phyloP scores from a whole-genome alignment of 148 eudicot genomes.

The Spergularia bocconei region DNA sequence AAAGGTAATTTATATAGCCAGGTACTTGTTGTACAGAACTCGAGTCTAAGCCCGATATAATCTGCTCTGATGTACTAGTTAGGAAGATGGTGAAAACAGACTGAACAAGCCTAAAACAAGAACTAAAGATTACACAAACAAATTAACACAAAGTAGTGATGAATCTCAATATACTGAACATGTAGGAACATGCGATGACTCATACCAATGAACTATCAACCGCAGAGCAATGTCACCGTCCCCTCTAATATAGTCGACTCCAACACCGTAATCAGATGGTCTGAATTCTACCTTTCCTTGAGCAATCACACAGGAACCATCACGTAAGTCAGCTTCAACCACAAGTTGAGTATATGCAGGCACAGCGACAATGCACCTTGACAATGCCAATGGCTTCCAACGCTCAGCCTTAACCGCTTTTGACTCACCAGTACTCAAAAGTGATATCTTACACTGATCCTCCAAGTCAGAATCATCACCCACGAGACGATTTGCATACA shows the following conservation, averaged over 20 bases:
- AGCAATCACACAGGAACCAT: neutral
- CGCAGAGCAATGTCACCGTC: neutral
- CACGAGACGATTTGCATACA: neutral
- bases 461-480: neutral
- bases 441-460: neutral
- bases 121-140: too few relatives aligned
- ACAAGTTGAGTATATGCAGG: conserved; percentile 3
- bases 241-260: neutral
- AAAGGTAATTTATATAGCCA: too few relatives aligned
- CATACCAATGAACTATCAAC: neutral
- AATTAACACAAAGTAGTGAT: too few relatives aligned
- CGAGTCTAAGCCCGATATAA: too few relatives aligned
- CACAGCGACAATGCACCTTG: neutral
- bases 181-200: neutral
- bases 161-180: too few relatives aligned
- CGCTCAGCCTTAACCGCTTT: neutral
- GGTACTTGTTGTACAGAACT: too few relatives aligned
- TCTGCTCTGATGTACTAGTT: too few relatives aligned
- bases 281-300: conserved; percentile 1
- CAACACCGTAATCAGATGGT: neutral
- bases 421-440: neutral
- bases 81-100: too few relatives aligned
- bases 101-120: too few relatives aligned
- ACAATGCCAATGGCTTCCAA: neutral
- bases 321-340: conserved; percentile 2